phyloP scores from a whole-genome alignment of 75 land plant genomes.

The Pinus tabuliformis region DNA sequence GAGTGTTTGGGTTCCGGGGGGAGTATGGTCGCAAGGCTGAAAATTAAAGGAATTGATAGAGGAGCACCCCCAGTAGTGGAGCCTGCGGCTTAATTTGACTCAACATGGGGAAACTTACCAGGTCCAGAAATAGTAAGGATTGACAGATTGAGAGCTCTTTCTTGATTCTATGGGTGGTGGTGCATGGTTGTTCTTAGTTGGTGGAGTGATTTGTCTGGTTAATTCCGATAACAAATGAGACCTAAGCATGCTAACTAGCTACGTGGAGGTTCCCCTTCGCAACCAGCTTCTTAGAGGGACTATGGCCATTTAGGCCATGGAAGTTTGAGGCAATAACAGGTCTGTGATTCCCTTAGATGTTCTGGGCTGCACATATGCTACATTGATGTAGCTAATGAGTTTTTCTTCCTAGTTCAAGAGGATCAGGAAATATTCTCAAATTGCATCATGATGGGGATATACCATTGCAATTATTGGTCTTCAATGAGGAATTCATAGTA shows the following conservation, averaged over 20 bases:
- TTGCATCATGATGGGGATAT: no score
- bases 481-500: no score
- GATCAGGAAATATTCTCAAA: no score
- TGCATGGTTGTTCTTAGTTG: slow-evolving; percentile 61
- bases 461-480: no score
- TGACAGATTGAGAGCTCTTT: slow-evolving; percentile 58
- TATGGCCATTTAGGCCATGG: slow-evolving; percentile 45
- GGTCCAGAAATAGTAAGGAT: slow-evolving; percentile 56
- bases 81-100: slow-evolving; percentile 56
- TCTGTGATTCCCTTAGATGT: slow-evolving; percentile 72
- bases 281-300: slow-evolving; percentile 51
- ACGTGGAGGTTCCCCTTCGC: slow-evolving; percentile 40
- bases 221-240: slow-evolving; percentile 94
- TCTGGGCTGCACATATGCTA: slow-evolving; percentile 50
- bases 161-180: slow-evolving; percentile 69
- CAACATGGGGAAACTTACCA: slow-evolving; percentile 53
- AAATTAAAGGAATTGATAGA: slow-evolving; percentile 63
- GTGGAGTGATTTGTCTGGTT: slow-evolving; percentile 95
- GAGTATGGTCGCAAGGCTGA: slow-evolving; percentile 62
- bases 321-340: slow-evolving; percentile 84
- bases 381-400: no score
- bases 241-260: slow-evolving; percentile 91
- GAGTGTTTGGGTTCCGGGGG: slow-evolving; percentile 3
- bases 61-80: slow-evolving; percentile 60
- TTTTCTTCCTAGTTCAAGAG: no score